phyloP scores from a whole-genome alignment of 768 basidiomycete species.

The Boletus tomentosulus region DNA sequence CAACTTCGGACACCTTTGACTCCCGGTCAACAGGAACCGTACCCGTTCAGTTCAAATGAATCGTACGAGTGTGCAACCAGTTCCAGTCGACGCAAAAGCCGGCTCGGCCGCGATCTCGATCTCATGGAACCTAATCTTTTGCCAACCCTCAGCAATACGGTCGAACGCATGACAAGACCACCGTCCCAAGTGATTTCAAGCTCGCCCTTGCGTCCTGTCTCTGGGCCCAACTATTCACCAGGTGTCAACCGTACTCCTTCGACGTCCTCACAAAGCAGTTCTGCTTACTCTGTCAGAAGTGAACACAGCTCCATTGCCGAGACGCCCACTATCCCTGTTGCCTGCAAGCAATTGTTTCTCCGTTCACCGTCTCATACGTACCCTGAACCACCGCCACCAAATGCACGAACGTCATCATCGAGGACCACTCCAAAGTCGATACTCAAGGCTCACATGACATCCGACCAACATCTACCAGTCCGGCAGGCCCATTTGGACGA shows the following conservation, averaged over 20 bases:
- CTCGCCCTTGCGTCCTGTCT: constrained; percentile 4
- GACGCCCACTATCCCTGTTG: neutral
- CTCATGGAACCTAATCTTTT: constrained; percentile 61
- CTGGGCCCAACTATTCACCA: constrained; percentile 2
- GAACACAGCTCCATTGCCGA: neutral
- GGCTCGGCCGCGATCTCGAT: constrained; percentile 47
- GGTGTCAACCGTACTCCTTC: constrained; percentile 16
- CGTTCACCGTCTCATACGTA: constrained; percentile 11
- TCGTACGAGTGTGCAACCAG: constrained; percentile 6
- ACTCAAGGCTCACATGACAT: constrained; percentile 18
- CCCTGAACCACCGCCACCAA: constrained; percentile 13
- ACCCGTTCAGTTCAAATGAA: constrained; percentile 17
- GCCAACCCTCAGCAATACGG: constrained; percentile 67
- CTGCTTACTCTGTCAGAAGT: constrained; percentile 7
- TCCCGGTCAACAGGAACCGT: constrained; percentile 2
- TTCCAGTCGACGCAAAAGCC: constrained; percentile 31
- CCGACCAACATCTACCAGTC: constrained; percentile 18
- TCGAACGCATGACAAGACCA: constrained; percentile 67
- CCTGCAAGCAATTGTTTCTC: constrained; percentile 3
- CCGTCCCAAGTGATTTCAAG: constrained; percentile 32
- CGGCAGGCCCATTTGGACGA: constrained; percentile 10
- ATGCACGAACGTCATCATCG: constrained; percentile 19
- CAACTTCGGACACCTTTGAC: neutral
- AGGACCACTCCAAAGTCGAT: constrained; percentile 32
- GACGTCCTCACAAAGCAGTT: constrained; percentile 17